Percentiles rank a stretch among this genome's conserved stretches.
Conservation (phyloP, 345 rosid species). For the Eutrema yunnanense region DNA sequence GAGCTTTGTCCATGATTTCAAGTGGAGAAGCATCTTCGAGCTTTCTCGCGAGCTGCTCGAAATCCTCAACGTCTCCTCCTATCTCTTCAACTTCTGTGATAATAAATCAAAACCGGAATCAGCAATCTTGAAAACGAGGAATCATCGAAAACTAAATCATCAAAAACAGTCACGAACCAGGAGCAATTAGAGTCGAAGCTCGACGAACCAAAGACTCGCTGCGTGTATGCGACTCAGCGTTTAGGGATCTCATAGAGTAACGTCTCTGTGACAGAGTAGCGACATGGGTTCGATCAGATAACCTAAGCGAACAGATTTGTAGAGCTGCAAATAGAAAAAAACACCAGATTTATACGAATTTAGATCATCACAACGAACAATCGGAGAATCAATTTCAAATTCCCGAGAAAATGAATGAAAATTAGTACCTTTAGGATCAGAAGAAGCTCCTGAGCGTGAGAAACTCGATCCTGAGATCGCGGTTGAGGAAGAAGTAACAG, state of each 20-base stretch:
- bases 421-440: slow-evolving; percentile 42
- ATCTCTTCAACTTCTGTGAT: slow-evolving; percentile 57
- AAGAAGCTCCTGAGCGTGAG: slow-evolving; percentile 31
- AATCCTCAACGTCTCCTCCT: slow-evolving; percentile 47
- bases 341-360: neutral
- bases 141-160: neutral
- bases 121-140: neutral
- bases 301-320: slow-evolving; percentile 51
- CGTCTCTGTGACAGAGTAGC: slow-evolving; percentile 38
- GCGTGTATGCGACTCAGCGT: slow-evolving; percentile 41
- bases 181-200: slow-evolving; percentile 52
- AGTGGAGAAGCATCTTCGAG: slow-evolving; percentile 77
- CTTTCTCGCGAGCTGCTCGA: slow-evolving; percentile 47
- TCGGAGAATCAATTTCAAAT: neutral
- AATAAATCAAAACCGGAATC: neutral
- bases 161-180: slow-evolving; percentile 37
- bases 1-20: slow-evolving; percentile 85
- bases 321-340: slow-evolving; percentile 36
- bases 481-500: slow-evolving; percentile 50
- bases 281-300: slow-evolving; percentile 38
- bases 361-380: neutral
- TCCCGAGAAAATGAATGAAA: neutral
- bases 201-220: slow-evolving; percentile 41
- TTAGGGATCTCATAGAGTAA: slow-evolving; percentile 35
- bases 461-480: slow-evolving; percentile 38